Conservation (phyloP, 169 alveolate species). For the Plasmodium vinckei region DNA sequence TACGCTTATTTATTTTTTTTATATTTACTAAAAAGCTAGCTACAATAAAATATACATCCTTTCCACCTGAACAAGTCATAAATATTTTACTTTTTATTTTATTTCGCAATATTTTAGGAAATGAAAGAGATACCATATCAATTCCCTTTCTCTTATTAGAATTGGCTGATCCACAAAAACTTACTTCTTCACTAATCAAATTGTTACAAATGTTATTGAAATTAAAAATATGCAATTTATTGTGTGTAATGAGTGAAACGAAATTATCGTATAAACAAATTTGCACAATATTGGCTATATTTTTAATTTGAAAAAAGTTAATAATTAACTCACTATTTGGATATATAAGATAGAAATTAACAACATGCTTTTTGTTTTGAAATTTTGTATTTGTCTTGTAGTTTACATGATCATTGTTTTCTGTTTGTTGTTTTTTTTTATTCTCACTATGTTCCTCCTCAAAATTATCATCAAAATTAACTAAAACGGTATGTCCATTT, state of each 20-base stretch:
- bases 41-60: conserved; percentile 36
- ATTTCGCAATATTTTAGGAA: conserved; percentile 44
- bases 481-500: background rate
- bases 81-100: conserved; percentile 26
- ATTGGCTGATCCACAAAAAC: background rate
- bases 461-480: background rate
- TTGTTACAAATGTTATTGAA: conserved; percentile 26
- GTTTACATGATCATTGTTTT: no score
- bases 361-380: background rate
- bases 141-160: background rate
- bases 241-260: conserved; percentile 29
- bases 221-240: conserved; percentile 27
- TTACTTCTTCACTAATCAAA: conserved; percentile 5
- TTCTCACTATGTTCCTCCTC: background rate
- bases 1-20: background rate
- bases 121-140: conserved; percentile 14
- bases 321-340: conserved; percentile 2
- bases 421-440: no score
- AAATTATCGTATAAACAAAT: conserved; percentile 16
- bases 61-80: conserved; percentile 72
- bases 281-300: conserved; percentile 34
- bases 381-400: background rate
- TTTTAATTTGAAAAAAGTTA: conserved; percentile 20
- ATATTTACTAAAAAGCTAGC: conserved; percentile 40
- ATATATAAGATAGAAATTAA: conserved; percentile 39